Percentiles rank a stretch among this genome's conserved stretches.
Evolutionary conservation across 371 early-diverging fungal genomes (phyloP).

Genomic region (Basidiobolus meristosporus): DNA sequence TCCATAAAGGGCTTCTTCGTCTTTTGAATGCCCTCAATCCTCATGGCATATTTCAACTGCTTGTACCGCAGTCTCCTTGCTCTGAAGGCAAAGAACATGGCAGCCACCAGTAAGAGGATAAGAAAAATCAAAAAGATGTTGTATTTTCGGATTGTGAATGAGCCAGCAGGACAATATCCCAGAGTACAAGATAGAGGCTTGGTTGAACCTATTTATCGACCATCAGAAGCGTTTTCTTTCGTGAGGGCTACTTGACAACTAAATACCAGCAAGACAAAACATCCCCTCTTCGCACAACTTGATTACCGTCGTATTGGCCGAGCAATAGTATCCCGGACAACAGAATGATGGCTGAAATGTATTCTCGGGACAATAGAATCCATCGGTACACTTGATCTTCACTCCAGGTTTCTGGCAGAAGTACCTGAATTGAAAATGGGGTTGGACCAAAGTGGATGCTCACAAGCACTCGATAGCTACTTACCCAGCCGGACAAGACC

Average conservation of each 20-base stretch:
- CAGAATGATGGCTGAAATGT: conserved; percentile 23
- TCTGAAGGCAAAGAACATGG: background rate
- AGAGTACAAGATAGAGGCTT: conserved; percentile 1
- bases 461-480: no score
- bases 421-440: background rate
- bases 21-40: no score
- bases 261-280: background rate
- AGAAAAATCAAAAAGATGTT: conserved; percentile 2
- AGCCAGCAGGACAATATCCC: conserved; percentile 5
- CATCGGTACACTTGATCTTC: conserved; percentile 2
- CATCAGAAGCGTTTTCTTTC: background rate
- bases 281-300: conserved; percentile 9
- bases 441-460: no score
- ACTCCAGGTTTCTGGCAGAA: conserved; percentile 4
- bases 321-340: conserved; percentile 20
- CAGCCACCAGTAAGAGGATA: background rate
- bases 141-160: conserved; percentile 1
- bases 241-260: no score
- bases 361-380: conserved; percentile 19
- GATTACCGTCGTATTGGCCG: conserved; percentile 7
- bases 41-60: background rate
- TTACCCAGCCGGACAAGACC: no score
- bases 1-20: no score
- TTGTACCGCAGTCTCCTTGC: background rate
- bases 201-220: background rate